Evolutionary conservation across 306 rosid species (phyloP).

Genomic region (Erythrophleum fordii): DNA sequence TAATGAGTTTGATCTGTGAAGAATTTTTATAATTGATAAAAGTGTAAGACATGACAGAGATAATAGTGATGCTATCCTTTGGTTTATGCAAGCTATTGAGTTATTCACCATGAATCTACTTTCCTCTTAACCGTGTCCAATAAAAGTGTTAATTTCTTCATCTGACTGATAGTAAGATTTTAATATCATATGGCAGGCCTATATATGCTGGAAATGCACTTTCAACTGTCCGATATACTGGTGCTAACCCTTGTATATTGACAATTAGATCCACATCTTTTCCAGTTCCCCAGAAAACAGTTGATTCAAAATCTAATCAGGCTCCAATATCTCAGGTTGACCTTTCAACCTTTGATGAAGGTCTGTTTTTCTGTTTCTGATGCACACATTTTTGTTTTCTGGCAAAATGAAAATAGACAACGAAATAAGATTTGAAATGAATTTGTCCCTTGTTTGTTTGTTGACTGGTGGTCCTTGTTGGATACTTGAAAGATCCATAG

Average conservation of each 20-base stretch:
- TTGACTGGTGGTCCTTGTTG: conserved; percentile 23
- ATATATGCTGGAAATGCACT: conserved; percentile 98
- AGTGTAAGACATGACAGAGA: not conserved
- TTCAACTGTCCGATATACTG: conserved; percentile 75
- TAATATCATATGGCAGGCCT: conserved; percentile 69
- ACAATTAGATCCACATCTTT: conserved; percentile 88
- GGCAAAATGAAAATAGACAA: conserved; percentile 33
- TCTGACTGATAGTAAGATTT: conserved; percentile 30
- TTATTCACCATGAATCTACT: not conserved
- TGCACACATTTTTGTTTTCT: conserved; percentile 25
- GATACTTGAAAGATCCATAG: conserved; percentile 34
- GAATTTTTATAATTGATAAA: not conserved
- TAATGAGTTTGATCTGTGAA: not conserved
- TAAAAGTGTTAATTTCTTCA: conserved; percentile 6
- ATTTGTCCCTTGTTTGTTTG: not conserved
- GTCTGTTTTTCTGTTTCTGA: conserved; percentile 58
- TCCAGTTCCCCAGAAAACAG: conserved; percentile 51
- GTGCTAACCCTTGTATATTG: conserved; percentile 83
- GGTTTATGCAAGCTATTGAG: not conserved
- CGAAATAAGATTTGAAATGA: conserved; percentile 3
- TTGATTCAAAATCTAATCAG: conserved; percentile 58
- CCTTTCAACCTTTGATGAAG: conserved; percentile 87
- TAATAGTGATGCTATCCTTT: not conserved
- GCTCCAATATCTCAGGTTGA: conserved; percentile 85
- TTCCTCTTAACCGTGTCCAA: conserved; percentile 8